phyloP scores from a whole-genome alignment of 2,329 filamentous ascomycete species.

The Pseudopithomyces chartarum region DNA sequence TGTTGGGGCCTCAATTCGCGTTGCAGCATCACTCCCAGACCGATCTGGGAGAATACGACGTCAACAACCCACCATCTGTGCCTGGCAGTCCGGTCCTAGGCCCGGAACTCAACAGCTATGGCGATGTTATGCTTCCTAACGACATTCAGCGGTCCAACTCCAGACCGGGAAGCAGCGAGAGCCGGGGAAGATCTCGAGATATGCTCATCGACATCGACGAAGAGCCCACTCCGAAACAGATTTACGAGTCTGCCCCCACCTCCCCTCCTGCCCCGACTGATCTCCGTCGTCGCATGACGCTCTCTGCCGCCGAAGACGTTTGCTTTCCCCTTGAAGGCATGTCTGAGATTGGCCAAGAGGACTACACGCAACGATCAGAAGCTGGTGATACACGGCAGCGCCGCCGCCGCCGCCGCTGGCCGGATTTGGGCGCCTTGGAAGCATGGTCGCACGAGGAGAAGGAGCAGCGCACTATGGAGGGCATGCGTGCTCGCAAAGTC shows the following conservation, averaged over 20 bases:
- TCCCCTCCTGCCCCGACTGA: constrained; percentile 33
- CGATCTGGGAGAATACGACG: constrained; percentile 57
- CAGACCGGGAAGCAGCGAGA: constrained; percentile 21
- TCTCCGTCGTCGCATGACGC: constrained; percentile 43
- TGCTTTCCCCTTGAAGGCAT: constrained; percentile 83
- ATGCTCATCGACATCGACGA: constrained; percentile 57
- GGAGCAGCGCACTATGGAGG: constrained; percentile 77
- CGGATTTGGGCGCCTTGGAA: constrained; percentile 80
- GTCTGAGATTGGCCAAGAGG: constrained; percentile 82
- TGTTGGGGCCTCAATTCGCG: constrained; percentile 31
- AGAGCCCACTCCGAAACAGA: constrained; percentile 49
- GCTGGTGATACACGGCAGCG: constrained; percentile 50
- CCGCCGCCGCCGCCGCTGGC: constrained; percentile 70
- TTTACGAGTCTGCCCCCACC: constrained; percentile 48
- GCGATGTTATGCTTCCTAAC: constrained; percentile 72
- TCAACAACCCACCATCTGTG: constrained; percentile 69
- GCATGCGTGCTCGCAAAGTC: constrained; percentile 85
- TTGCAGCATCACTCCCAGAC: constrained; percentile 35
- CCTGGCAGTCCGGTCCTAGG: constrained; percentile 63
- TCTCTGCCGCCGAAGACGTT: constrained; percentile 81
- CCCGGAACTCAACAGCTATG: constrained; percentile 54
- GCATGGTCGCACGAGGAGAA: constrained; percentile 93
- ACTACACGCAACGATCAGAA: constrained; percentile 59
- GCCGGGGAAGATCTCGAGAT: constrained; percentile 44
- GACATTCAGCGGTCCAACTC: constrained; percentile 52